Percentiles rank a stretch among this genome's conserved stretches.
phyloP scores from a whole-genome alignment of 768 basidiomycete genomes.

The Vararia minispora region DNA sequence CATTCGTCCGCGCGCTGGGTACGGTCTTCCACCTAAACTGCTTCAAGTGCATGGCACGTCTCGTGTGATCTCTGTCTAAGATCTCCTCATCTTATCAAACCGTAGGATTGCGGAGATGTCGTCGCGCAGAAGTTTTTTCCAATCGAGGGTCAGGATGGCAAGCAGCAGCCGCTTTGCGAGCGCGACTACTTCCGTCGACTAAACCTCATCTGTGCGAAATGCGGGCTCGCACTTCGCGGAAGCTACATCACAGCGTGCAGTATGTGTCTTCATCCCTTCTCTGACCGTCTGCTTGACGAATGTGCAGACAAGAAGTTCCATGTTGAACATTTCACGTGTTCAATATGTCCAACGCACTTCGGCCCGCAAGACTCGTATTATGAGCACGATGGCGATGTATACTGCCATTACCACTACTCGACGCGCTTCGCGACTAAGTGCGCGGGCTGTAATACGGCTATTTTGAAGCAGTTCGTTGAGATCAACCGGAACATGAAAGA shows the following conservation, averaged over 20 bases:
- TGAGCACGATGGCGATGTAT: constrained; percentile 96
- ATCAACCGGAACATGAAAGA: constrained; percentile 97
- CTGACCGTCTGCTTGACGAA: constrained; percentile 3
- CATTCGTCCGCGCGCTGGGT: constrained; percentile 90
- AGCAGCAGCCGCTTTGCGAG: constrained; percentile 93
- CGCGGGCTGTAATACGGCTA: constrained; percentile 93
- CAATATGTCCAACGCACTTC: constrained; percentile 89
- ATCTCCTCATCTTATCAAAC: constrained; percentile 9
- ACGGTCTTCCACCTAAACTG: constrained; percentile 95
- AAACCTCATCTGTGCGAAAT: constrained; percentile 94
- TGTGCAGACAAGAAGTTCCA: constrained; percentile 93
- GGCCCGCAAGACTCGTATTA: constrained; percentile 99
- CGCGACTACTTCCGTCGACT: constrained; percentile 94
- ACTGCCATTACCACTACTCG: constrained; percentile 98
- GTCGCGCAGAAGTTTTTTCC: constrained; percentile 99
- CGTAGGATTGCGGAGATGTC: constrained; percentile 88
- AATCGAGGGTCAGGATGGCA: constrained; percentile 83
- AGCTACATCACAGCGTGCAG: constrained; percentile 99
- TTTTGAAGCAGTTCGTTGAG: constrained; percentile 98
- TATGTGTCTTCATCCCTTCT: constrained; percentile 30
- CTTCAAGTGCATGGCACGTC: constrained; percentile 90
- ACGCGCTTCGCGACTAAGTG: constrained; percentile 98
- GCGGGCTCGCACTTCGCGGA: constrained; percentile 85
- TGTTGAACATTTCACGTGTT: constrained; percentile 99
- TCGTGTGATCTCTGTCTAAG: constrained; percentile 5